Evolutionary conservation across 176 grass and related monocot genomes (phyloP).

Genomic region (Rhynchospora breviuscula): DNA sequence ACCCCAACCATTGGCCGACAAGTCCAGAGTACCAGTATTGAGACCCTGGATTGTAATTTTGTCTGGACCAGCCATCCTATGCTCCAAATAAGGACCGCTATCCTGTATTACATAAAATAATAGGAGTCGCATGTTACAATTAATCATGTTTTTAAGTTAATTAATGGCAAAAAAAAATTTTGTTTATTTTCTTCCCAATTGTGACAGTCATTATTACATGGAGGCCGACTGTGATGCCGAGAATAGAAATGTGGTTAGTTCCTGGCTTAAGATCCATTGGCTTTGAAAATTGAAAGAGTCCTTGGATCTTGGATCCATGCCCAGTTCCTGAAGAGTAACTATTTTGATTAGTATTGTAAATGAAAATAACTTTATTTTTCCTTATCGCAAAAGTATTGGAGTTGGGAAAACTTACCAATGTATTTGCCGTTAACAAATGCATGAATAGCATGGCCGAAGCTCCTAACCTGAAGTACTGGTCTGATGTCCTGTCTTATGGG

Average conservation of each 20-base stretch:
- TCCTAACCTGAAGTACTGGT: constrained; percentile 54
- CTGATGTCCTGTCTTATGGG: constrained; percentile 47
- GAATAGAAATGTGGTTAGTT: constrained; percentile 60
- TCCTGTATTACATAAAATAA: constrained; percentile 34
- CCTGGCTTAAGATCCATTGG: constrained; percentile 39
- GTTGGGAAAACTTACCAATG: constrained; percentile 36
- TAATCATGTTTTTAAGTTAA: background rate
- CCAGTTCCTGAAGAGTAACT: constrained; percentile 23
- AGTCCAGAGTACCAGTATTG: constrained; percentile 74
- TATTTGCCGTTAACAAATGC: constrained; percentile 52
- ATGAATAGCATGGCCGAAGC: constrained; percentile 56
- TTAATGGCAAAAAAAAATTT: background rate
- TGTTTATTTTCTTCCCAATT: constrained; percentile 27
- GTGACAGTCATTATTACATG: constrained; percentile 26
- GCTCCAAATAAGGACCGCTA: constrained; percentile 79
- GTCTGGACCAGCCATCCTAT: constrained; percentile 46
- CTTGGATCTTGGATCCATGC: constrained; percentile 64
- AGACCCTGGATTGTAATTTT: constrained; percentile 52
- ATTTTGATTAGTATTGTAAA: background rate
- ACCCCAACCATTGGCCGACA: constrained; percentile 62
- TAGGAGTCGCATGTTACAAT: background rate
- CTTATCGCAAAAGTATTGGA: background rate
- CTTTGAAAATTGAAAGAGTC: constrained; percentile 53
- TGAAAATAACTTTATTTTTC: background rate
- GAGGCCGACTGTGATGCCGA: constrained; percentile 31